A percentile compares a stretch with the other conserved stretches of the same genome.
phyloP scores from a whole-genome alignment of 108 stramenopile genomes.

The Schizochytrium sp. region DNA sequence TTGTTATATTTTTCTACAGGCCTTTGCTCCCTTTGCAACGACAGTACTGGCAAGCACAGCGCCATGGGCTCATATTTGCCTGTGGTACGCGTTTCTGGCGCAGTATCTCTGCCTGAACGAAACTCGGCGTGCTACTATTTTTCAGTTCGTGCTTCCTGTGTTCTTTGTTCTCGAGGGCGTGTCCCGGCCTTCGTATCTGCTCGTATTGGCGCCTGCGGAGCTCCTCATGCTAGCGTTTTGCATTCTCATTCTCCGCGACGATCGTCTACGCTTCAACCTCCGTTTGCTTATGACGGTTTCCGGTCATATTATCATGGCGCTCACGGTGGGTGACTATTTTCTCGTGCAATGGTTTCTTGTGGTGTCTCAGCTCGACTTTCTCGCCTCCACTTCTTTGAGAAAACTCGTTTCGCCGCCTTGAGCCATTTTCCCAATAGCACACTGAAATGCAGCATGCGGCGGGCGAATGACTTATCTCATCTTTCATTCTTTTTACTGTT shows the following conservation, averaged over 20 bases:
- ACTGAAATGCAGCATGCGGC: too few species aligned
- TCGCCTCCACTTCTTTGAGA: neutral
- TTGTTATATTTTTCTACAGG: neutral
- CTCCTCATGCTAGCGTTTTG: neutral
- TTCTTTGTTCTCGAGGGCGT: neutral
- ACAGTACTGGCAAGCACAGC: neutral
- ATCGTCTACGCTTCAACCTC: neutral
- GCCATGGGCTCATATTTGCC: neutral
- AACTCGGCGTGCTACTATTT: neutral
- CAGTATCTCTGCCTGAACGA: neutral
- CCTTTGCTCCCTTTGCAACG: neutral
- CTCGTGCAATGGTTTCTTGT: neutral
- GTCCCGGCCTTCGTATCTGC: neutral
- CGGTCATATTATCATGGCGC: neutral
- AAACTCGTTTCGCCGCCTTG: too few species aligned
- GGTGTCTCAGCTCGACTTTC: neutral
- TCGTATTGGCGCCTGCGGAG: neutral
- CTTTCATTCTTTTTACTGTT: too few species aligned
- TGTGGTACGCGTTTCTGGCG: constrained; percentile 1
- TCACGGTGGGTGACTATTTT: neutral
- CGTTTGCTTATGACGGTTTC: neutral
- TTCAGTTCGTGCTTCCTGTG: neutral
- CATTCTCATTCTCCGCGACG: neutral
- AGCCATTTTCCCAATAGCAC: too few species aligned
- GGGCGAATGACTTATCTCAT: too few species aligned